phyloP scores from a whole-genome alignment of 2,329 filamentous ascomycete species.

The Xylariaceae sp. region DNA sequence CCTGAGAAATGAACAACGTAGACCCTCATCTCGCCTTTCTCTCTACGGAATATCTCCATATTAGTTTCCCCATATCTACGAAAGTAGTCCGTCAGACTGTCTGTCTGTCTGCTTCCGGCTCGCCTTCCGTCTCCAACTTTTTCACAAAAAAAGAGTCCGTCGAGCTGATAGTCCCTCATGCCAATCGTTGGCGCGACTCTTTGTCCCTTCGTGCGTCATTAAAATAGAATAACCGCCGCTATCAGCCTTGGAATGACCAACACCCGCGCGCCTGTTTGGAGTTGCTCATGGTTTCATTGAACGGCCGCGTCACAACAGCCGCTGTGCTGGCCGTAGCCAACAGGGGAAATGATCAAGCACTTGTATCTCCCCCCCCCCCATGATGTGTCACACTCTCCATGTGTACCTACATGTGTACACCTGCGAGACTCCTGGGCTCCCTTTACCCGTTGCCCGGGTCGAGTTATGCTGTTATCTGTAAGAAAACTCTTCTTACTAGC shows the following conservation, averaged over 20 bases:
- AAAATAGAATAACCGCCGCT: not conserved
- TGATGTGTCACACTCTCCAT: not conserved
- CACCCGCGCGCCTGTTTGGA: conserved; percentile 27
- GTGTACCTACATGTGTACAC: not conserved
- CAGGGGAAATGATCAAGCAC: conserved; percentile 2
- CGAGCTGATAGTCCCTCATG: not conserved
- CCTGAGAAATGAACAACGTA: not conserved
- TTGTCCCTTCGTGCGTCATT: not conserved
- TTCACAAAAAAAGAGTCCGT: not conserved
- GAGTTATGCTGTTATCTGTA: not conserved
- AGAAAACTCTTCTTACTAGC: not conserved
- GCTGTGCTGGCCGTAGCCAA: conserved; percentile 21
- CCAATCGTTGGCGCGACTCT: not conserved
- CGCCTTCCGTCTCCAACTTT: not conserved
- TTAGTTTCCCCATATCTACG: no score
- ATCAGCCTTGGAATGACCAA: conserved; percentile 9
- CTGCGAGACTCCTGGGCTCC: not conserved
- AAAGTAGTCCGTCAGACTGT: not conserved
- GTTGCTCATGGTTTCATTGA: conserved; percentile 15
- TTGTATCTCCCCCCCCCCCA: not conserved
- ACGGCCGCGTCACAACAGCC: conserved; percentile 15
- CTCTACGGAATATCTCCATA: not conserved
- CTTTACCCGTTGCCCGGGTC: not conserved
- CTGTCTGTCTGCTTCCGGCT: not conserved
- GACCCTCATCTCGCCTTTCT: not conserved